Percentiles rank a stretch among this genome's conserved stretches.
phyloP scores from a whole-genome alignment of 2,329 filamentous ascomycete species.

The Metarhizium guizhouense region DNA sequence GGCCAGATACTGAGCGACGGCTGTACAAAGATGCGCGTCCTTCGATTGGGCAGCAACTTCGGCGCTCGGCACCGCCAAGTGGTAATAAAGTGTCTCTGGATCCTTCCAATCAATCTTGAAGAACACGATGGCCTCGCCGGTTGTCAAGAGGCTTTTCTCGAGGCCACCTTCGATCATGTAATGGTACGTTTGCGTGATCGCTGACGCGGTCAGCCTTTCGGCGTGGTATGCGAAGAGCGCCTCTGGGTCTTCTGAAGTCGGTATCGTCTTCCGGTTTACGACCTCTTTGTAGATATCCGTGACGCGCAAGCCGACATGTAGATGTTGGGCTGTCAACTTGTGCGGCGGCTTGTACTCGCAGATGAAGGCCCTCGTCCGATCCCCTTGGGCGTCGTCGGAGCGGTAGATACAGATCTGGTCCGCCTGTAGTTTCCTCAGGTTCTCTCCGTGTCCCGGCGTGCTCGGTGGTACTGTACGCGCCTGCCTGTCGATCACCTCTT shows the following conservation, averaged over 20 bases:
- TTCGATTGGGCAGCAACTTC: constrained; percentile 15
- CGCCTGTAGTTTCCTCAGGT: constrained; percentile 16
- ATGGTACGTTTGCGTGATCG: constrained; percentile 38
- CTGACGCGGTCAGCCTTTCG: constrained; percentile 27
- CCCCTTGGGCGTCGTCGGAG: constrained; percentile 3
- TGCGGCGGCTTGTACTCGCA: too few relatives aligned
- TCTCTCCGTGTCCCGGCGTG: constrained; percentile 11
- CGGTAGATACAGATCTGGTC: constrained; percentile 22
- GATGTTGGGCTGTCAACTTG: too few relatives aligned
- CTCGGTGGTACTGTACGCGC: constrained; percentile 7
- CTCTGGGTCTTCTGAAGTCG: constrained; percentile 8
- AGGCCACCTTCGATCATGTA: constrained; percentile 40
- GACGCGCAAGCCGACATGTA: too few relatives aligned
- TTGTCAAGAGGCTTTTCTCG: constrained; percentile 32
- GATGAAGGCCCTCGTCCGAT: too few relatives aligned
- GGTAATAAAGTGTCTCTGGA: constrained; percentile 19
- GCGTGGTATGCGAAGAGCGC: constrained; percentile 24
- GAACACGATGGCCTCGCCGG: constrained; percentile 34
- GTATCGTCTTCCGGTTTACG: too few relatives aligned
- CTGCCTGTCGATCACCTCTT: constrained; percentile 17
- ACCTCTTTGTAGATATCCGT: constrained; percentile 14
- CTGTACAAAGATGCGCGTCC: constrained; percentile 13
- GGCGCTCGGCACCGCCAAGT: constrained; percentile 18
- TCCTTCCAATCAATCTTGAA: constrained; percentile 25
- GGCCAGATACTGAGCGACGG: constrained; percentile 18